A percentile compares a stretch with the other conserved stretches of the same genome.
Conservation (phyloP, 441 rosid species). For the Gossypium trilobum region DNA sequence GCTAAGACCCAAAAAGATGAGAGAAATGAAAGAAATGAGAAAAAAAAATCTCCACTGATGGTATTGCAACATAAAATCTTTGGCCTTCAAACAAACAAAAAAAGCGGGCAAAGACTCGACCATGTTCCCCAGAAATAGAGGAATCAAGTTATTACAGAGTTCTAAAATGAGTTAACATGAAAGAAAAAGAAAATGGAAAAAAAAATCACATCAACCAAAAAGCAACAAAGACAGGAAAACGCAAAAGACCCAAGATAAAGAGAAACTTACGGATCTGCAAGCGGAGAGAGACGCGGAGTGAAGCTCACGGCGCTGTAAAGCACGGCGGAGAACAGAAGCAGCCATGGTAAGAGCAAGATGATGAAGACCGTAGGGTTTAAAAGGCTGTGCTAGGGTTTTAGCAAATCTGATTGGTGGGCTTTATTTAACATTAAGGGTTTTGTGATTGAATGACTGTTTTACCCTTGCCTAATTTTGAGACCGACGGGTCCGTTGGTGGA, state of each 20-base stretch:
- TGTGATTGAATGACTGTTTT: neutral
- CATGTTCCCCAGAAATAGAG: neutral
- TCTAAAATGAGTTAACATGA: neutral
- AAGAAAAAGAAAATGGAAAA: neutral
- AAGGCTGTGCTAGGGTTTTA: conserved; percentile 9
- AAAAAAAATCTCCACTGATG: neutral
- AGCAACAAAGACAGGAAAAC: neutral
- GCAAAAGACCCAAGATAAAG: neutral
- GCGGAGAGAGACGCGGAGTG: conserved; percentile 37
- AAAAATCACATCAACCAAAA: neutral
- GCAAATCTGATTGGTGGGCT: neutral
- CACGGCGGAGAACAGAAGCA: conserved; percentile 34
- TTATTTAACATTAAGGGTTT: neutral
- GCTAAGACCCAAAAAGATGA: neutral
- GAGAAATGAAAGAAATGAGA: neutral
- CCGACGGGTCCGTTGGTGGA: neutral
- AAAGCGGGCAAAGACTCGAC: neutral
- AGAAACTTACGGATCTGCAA: conserved; percentile 31
- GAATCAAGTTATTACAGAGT: neutral
- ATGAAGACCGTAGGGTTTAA: conserved; percentile 9
- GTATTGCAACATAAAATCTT: neutral
- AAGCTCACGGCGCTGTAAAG: conserved; percentile 39
- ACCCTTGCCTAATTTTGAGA: neutral
- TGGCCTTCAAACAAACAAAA: neutral
- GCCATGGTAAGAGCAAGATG: conserved; percentile 32